Percentiles rank a stretch among this genome's conserved stretches.
These are phyloP conservation scores for Leishmania amazonensis DNA, from an alignment of 208 protist species.

Conservation along the genomic window DNA sequence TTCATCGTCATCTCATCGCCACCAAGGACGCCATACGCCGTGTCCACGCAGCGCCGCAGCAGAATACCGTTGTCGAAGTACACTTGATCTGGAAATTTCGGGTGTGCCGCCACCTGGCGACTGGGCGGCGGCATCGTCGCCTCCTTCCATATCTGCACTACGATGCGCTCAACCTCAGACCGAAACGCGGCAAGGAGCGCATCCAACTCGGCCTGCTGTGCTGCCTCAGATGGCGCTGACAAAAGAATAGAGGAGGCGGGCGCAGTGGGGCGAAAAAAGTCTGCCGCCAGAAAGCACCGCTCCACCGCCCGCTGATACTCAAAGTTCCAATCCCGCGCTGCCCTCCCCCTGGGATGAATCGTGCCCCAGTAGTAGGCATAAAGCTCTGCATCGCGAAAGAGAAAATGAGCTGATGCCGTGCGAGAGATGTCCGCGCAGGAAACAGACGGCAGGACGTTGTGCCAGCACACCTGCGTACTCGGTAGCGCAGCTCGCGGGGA, in stretches of 20 bases:
- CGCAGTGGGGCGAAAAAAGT: not conserved
- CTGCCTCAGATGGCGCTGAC: not conserved
- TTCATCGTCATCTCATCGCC: constrained; percentile 50
- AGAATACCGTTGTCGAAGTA: constrained; percentile 56
- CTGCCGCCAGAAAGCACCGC: constrained; percentile 6
- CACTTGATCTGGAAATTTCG: constrained; percentile 18
- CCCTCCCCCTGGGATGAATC: not conserved
- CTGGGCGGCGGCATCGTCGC: constrained; percentile 32
- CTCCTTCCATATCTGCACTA: constrained; percentile 44
- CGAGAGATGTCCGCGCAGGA: not conserved
- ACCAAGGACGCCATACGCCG: constrained; percentile 37
- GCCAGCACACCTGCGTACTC: not conserved
- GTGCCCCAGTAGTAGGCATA: constrained; percentile 53
- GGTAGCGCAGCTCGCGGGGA: not conserved
- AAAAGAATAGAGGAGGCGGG: not conserved
- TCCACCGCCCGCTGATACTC: constrained; percentile 52
- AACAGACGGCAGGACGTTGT: not conserved
- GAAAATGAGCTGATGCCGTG: constrained; percentile 9
- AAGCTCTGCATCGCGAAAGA: constrained; percentile 29
- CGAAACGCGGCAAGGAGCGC: constrained; percentile 27
- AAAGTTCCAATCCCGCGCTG: constrained; percentile 46
- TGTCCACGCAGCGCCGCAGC: constrained; percentile 57
- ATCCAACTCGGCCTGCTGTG: not conserved
- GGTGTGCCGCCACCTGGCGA: constrained; percentile 28
- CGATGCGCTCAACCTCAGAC: constrained; percentile 30